These are phyloP conservation scores for Eucalyptus globulus DNA, from an alignment of 345 rosid genomes.

Conservation along the genomic window DNA sequence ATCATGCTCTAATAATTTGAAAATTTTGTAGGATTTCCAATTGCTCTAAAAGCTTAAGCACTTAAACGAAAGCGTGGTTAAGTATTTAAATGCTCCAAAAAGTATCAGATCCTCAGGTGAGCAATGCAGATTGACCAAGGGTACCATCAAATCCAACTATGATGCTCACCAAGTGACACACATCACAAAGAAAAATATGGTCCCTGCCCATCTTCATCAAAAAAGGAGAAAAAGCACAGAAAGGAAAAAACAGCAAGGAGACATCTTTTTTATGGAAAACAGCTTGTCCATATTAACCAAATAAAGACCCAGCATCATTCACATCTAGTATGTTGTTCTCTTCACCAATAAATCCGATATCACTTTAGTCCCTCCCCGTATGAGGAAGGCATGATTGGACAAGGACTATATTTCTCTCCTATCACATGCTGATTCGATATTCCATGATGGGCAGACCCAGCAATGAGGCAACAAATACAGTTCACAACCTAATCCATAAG, in stretches of 20 bases:
- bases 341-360: neutral
- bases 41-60: neutral
- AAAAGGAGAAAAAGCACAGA: neutral
- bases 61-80: neutral
- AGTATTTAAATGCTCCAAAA: neutral
- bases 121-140: neutral
- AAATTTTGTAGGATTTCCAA: neutral
- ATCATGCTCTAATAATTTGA: neutral
- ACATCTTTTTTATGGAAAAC: neutral
- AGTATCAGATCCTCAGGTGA: neutral
- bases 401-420: neutral
- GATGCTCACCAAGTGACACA: neutral
- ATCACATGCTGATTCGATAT: neutral
- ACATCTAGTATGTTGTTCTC: neutral
- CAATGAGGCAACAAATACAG: neutral
- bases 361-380: neutral
- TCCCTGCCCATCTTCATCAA: neutral
- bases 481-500: neutral
- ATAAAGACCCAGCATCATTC: neutral
- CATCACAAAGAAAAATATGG: neutral
- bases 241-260: neutral
- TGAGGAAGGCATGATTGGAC: neutral
- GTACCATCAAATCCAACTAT: neutral
- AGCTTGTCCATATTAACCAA: neutral
- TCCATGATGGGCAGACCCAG: neutral